Conservation (phyloP, 2,329 filamentous ascomycete genomes). For the Biscogniauxia mediterranea region DNA sequence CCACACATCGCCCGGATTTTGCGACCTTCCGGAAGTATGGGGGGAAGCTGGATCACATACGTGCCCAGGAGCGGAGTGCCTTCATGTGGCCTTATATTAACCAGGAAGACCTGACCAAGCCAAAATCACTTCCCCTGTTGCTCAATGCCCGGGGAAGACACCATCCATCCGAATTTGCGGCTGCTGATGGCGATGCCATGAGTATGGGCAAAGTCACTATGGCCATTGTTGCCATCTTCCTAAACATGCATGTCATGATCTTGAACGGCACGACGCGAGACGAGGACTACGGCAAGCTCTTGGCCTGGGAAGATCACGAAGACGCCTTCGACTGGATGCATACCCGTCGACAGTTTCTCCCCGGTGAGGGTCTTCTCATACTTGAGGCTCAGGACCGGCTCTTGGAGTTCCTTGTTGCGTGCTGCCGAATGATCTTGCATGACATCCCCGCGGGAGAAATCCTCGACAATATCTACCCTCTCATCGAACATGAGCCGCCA, state of each 20-base stretch:
- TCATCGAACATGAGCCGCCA: no score
- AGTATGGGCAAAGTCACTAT: constrained; percentile 28
- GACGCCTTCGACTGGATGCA: constrained; percentile 39
- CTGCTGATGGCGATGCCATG: constrained; percentile 38
- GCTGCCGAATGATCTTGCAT: constrained; percentile 47
- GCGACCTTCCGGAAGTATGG: constrained; percentile 31
- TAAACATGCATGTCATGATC: constrained; percentile 35
- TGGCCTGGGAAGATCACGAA: constrained; percentile 33
- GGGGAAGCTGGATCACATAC: constrained; percentile 9
- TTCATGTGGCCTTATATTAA: constrained; percentile 57
- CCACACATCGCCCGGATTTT: constrained; percentile 52
- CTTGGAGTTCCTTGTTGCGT: constrained; percentile 49
- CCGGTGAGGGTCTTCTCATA: constrained; percentile 47
- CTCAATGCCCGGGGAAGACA: constrained; percentile 51
- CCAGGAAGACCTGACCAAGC: constrained; percentile 50
- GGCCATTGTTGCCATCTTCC: constrained; percentile 27
- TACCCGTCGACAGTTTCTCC: constrained; percentile 36
- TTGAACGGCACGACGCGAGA: constrained; percentile 29
- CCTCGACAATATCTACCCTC: no score
- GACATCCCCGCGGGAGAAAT: constrained; percentile 37
- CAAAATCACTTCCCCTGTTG: constrained; percentile 46
- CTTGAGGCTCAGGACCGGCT: constrained; percentile 51
- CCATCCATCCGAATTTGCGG: constrained; percentile 46
- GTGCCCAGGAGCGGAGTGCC: constrained; percentile 29
- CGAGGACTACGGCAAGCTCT: constrained; percentile 37